Base-by-base conservation (phyloP, 257 asterid species). In the Gentiana macrophylla region DNA sequence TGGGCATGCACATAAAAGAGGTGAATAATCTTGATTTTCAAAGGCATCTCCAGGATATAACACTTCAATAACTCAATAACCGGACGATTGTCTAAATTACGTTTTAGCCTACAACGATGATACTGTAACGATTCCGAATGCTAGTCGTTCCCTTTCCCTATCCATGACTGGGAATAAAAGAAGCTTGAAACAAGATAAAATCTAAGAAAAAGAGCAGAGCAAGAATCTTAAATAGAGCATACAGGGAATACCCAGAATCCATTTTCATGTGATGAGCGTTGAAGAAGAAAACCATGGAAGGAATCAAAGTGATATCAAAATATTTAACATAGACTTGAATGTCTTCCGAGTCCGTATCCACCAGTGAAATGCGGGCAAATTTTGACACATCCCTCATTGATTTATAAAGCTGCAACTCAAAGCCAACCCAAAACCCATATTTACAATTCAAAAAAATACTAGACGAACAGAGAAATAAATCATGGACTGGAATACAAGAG, bases 251-350 rank as follows among this genome's bases (percentile, higher is more conserved):
- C 97, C 94, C 94, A 7, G 83, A 90, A 71, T 90, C 96, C 88
- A 90, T 86, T 81, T 90, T 90, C 97, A 90, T 86, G 59, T 90
- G 97, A 67, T 90, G 94, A 62, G 97, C 97, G 56, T 87, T 91
- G 66, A 91, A 91, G 95, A 87, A 91, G 82, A 87, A 91, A 38
- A 91, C 61, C 6, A 78, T 78, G 6, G 96, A 91, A 9, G 98
- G 98, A 41, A 81, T 76, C 67, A 74, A 76, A 6, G 94, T 65
- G 1, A 91, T 83, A 68, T 87, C 95, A 53, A 91, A 91, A 67
- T 91, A 91, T 70, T 85, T 81, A 52, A 83, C 80, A 65, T 91
- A 91, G 64, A 87, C 93, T 57, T 79, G 86, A 55, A 91, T 72
- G 48, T 81, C 97, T 71, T 79, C 93, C 24, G 90, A 80, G 66